A percentile compares a stretch with the other conserved stretches of the same genome.
These are phyloP conservation scores for Pezicula carpinea DNA, from an alignment of 2,329 filamentous ascomycete species.

Conservation along the genomic window DNA sequence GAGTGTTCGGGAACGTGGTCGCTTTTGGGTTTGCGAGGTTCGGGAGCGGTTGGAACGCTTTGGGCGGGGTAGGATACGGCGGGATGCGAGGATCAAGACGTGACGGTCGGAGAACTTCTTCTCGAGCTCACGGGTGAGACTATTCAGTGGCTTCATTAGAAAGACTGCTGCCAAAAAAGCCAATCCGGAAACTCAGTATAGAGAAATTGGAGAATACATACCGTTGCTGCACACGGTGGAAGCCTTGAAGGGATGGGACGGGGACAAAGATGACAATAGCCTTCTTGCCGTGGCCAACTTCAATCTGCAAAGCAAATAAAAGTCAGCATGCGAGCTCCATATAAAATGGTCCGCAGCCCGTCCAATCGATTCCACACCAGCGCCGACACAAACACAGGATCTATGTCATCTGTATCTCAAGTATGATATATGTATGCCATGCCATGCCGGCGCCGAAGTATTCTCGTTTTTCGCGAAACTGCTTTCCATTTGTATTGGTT, in stretches of 20 bases:
- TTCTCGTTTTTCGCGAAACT: slow-evolving; percentile 16
- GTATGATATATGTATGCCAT: slow-evolving; percentile 16
- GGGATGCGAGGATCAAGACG: slow-evolving; percentile 97
- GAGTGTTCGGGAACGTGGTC: slow-evolving; percentile 93
- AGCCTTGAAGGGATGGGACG: slow-evolving; percentile 94
- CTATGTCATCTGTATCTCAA: slow-evolving; percentile 21
- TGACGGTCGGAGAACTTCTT: slow-evolving; percentile 99
- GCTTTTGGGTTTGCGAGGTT: slow-evolving; percentile 98
- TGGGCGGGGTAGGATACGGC: slow-evolving; percentile 96
- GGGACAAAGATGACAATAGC: slow-evolving; percentile 99
- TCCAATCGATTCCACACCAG: slow-evolving; percentile 53
- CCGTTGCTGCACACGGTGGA: slow-evolving; percentile 99
- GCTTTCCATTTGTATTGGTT: slow-evolving; percentile 10
- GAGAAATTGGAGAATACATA: slow-evolving; percentile 46
- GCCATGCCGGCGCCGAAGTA: slow-evolving; percentile 19
- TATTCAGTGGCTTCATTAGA: slow-evolving; percentile 33
- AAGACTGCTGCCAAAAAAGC: not conserved
- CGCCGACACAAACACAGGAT: slow-evolving; percentile 19
- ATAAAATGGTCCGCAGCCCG: slow-evolving; percentile 66
- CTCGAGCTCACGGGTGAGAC: slow-evolving; percentile 99
- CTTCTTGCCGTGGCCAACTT: slow-evolving; percentile 99
- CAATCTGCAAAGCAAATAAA: slow-evolving; percentile 73
- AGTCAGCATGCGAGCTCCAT: slow-evolving; percentile 75
- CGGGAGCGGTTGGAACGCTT: slow-evolving; percentile 97
- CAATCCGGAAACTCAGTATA: not conserved